Conservation (phyloP, 345 rosid genomes). For the Eucalyptus curtisii region DNA sequence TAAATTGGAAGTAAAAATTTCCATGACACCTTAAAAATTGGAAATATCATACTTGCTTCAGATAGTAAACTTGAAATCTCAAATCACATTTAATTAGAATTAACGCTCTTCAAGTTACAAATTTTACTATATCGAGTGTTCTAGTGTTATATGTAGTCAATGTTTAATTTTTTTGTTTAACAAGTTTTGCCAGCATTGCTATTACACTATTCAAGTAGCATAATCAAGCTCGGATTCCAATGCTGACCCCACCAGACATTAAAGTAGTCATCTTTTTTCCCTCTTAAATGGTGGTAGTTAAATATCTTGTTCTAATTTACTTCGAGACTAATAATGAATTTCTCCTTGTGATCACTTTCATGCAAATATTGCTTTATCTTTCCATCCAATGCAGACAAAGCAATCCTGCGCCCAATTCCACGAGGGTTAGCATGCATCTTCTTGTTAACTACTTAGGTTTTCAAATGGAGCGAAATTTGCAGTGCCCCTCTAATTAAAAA, state of each 20-base stretch:
- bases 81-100: background rate
- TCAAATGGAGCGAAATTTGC: background rate
- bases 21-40: background rate
- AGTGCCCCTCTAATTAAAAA: background rate
- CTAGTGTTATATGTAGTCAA: background rate
- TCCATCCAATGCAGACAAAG: background rate
- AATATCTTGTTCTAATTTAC: background rate
- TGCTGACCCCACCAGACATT: background rate
- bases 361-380: background rate
- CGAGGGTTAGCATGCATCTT: background rate
- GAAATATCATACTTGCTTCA: background rate
- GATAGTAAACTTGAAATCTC: background rate
- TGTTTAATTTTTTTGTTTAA: background rate
- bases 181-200: background rate
- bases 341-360: background rate
- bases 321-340: background rate
- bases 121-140: background rate
- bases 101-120: background rate
- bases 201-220: background rate
- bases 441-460: background rate
- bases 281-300: background rate
- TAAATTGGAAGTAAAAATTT: background rate
- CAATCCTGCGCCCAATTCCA: background rate
- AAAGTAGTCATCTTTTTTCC: background rate
- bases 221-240: background rate